Base-by-base conservation (phyloP, 1,284 basidiomycete species). In the Tremellales sp. region DNA sequence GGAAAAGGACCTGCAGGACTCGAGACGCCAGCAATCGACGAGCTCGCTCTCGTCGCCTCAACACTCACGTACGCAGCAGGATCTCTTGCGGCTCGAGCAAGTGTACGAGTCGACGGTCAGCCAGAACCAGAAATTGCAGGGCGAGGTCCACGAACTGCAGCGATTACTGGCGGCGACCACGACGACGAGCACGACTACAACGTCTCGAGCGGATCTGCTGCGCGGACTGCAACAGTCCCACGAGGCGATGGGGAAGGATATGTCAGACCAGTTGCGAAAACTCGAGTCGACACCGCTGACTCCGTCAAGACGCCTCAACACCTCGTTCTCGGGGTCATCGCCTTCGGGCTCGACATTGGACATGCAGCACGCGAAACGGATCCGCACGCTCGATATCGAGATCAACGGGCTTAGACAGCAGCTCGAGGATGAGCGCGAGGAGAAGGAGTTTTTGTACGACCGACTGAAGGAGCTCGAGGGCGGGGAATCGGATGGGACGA, bases 171-270 rank as follows among this genome's bases (percentile, higher is more conserved):
- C 40, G 18, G 28, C 34, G 8, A 33, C 45, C 5, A 51, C 51
- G n/a, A 54, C 56, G 3, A 49, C 38, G 3, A 22, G 47, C 2
- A 48, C 50, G 9, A 24, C 9, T 24, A 19, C 42, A 18, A 19
- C 26, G 16, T 33, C 19, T 13, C 60, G 68, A 4, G 60, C 63
- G 21, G 68, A 71, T 37, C 50, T 71, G 16, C 50, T 71, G 8
- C 59, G 66, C 3, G 67, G 67, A 7, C 47, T 68, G 16, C 67
- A 71, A 51, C 64, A 68, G 47, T 63, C 60, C 14, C 59, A 65
- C 47, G 68, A 69, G 31, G 66, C 66, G 1, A 55, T 71, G 6
- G 63, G 67, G 1, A 48, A 54, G n/a, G 68, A 71, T 47, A 71
- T 71, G 68, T 61, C 60, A 5, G 64, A 69, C 41, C 65, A 66